Evolutionary conservation across 2,329 filamentous ascomycete genomes (phyloP).

Genomic region (Aaosphaeria pasadenensis): DNA sequence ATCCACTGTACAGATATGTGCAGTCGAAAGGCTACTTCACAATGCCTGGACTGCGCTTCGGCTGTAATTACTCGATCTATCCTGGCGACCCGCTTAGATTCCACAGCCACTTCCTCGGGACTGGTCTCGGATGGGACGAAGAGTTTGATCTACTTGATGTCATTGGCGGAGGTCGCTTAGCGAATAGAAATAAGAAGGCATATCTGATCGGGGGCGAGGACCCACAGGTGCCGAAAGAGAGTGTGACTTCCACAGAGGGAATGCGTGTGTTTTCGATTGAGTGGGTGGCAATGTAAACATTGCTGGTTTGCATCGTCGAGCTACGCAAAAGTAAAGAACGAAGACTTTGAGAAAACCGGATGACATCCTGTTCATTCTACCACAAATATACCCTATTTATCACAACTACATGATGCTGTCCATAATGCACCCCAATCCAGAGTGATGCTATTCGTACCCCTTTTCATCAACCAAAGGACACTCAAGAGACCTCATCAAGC

Average conservation of each 20-base stretch:
- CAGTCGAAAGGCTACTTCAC: constrained; percentile 80
- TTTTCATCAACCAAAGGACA: no score
- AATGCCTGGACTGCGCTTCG: constrained; percentile 89
- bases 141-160: constrained; percentile 81
- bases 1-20: constrained; percentile 76
- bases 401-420: no score
- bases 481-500: neutral
- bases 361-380: no score
- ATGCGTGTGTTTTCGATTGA: constrained; percentile 81
- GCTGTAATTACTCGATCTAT: constrained; percentile 91
- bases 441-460: no score
- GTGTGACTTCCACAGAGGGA: constrained; percentile 19
- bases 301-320: neutral
- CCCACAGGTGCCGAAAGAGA: constrained; percentile 19
- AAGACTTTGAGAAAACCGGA: no score
- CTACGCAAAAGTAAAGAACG: no score
- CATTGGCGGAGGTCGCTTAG: constrained; percentile 80
- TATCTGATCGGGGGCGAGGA: constrained; percentile 76
- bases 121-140: constrained; percentile 83
- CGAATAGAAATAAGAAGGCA: constrained; percentile 94
- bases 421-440: no score
- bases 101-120: constrained; percentile 89
- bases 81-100: constrained; percentile 92
- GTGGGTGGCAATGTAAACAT: constrained; percentile 82
- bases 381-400: no score